Base-by-base conservation (phyloP, 148 eudicot genomes). In the Pharnaceum exiguum region DNA sequence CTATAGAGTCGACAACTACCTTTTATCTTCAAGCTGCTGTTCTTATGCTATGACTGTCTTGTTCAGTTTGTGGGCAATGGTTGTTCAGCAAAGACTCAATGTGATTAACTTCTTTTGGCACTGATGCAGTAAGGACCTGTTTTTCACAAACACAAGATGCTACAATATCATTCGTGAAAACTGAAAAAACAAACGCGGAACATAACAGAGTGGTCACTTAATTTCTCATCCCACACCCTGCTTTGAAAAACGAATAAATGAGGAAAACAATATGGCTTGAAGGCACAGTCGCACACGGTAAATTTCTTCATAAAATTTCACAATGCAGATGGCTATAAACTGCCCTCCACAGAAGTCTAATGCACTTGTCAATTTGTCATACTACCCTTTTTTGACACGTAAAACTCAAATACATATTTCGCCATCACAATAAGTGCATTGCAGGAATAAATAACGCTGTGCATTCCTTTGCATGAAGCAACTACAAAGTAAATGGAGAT, bases 61-160 rank as follows among this genome's bases (percentile, higher is more conserved):
- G 19, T 51, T 59, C 64, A 29, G 58, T 33, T 35, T 58, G 77
- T 37, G 75, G 60, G 42, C 57, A 25, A 66, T 76, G 65, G 76
- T 84, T 73, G 54, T 84, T 87, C 19, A 90, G 80, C 77, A 90
- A 69, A 31, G 95, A 72, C 55, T 87, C 87, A 7, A 87, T 60
- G 61, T 90, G 97, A 37, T 65, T 84, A 5, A 82, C 55, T 57
- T 90, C 89, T 73, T 90, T 90, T 9, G 97, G 97, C 63, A 90
- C 46, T 27, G 97, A 90, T 38, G 77, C 93, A 9, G 95, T 87
- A 26, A 90, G 93, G 40, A 90, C 97, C 97, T 90, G 75, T 55
- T 65, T n/a, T 51, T 38, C 37, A 40, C 46, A 7, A 36, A 10
- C 69, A 39, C 6, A 51, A 47, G 29, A 28, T 29, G 35, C 36